These are phyloP conservation scores for Cyclotella choctawhatcheeana DNA, from an alignment of 108 stramenopile species.

Conservation along the genomic window DNA sequence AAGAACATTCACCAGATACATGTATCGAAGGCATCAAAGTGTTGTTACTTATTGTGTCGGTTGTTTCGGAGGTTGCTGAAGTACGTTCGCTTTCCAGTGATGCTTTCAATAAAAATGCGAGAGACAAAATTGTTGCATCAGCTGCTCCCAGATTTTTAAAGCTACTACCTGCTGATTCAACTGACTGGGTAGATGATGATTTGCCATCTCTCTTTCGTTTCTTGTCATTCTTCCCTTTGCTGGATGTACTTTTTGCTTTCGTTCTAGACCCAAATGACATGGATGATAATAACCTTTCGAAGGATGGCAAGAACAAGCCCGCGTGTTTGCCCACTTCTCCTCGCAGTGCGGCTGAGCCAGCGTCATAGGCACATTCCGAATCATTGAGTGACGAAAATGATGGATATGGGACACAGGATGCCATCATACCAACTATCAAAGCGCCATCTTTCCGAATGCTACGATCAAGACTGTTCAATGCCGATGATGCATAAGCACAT, in stretches of 20 bases:
- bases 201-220: slow-evolving; percentile 41
- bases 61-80: neutral
- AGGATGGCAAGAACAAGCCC: slow-evolving; percentile 37
- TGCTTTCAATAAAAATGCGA: slow-evolving; percentile 36
- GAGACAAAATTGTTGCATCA: slow-evolving; percentile 44
- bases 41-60: slow-evolving; percentile 4
- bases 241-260: neutral
- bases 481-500: slow-evolving; percentile 70
- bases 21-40: slow-evolving; percentile 26
- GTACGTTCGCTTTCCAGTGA: slow-evolving; percentile 19
- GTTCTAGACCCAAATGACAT: slow-evolving; percentile 33
- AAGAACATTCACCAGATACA: slow-evolving; percentile 37
- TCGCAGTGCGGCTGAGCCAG: slow-evolving; percentile 12
- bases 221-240: slow-evolving; percentile 21
- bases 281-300: slow-evolving; percentile 41
- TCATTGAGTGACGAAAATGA: slow-evolving; percentile 29
- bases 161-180: slow-evolving; percentile 9
- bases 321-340: slow-evolving; percentile 39
- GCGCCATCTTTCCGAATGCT: slow-evolving; percentile 65
- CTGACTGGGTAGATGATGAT: neutral
- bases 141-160: slow-evolving; percentile 21
- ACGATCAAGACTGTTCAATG: slow-evolving; percentile 80
- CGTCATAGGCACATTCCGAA: neutral
- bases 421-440: slow-evolving; percentile 53
- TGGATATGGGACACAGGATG: slow-evolving; percentile 42